Evolutionary conservation across 1,284 basidiomycete species (phyloP).

Genomic region (Cryptococcus depauperatus): DNA sequence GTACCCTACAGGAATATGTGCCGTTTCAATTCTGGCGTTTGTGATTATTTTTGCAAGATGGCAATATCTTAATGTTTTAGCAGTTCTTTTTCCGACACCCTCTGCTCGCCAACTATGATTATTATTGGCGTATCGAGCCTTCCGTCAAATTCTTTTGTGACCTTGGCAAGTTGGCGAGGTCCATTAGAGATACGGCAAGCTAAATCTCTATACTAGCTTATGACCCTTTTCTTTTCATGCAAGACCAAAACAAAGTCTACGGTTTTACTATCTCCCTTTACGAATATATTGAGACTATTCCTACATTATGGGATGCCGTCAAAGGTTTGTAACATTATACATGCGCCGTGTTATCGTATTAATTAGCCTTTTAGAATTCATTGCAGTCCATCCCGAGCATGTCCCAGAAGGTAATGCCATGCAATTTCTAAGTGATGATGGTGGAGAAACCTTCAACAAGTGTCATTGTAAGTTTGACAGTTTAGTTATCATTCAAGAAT

Average conservation of each 20-base stretch:
- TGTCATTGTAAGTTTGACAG: slow-evolving; percentile 60
- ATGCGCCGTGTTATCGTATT: not conserved
- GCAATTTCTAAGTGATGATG: slow-evolving; percentile 65
- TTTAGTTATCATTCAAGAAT: not conserved
- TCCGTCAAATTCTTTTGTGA: slow-evolving; percentile 70
- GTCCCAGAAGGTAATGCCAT: slow-evolving; percentile 63
- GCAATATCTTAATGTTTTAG: not conserved
- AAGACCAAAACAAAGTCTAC: slow-evolving; percentile 66
- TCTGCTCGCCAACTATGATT: slow-evolving; percentile 69
- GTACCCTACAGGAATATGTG: slow-evolving; percentile 62
- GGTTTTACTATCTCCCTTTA: slow-evolving; percentile 70
- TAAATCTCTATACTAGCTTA: slow-evolving; percentile 46
- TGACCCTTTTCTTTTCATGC: slow-evolving; percentile 83
- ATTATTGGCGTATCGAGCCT: slow-evolving; percentile 86
- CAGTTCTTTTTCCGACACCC: slow-evolving; percentile 74
- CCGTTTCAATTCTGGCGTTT: slow-evolving; percentile 83
- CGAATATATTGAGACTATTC: slow-evolving; percentile 70
- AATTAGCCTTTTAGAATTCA: slow-evolving; percentile 53
- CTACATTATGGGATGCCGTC: slow-evolving; percentile 63
- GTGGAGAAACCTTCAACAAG: slow-evolving; percentile 62
- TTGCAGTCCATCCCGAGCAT: slow-evolving; percentile 57
- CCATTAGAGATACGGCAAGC: not conserved
- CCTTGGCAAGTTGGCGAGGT: slow-evolving; percentile 38
- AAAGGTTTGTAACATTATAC: slow-evolving; percentile 49
- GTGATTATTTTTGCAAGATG: slow-evolving; percentile 24